Evolutionary conservation across 2,329 filamentous ascomycete genomes (phyloP), one percentile per base, ranked within the genome.

Genomic region (Fusarium sterilihyphosum): DNA sequence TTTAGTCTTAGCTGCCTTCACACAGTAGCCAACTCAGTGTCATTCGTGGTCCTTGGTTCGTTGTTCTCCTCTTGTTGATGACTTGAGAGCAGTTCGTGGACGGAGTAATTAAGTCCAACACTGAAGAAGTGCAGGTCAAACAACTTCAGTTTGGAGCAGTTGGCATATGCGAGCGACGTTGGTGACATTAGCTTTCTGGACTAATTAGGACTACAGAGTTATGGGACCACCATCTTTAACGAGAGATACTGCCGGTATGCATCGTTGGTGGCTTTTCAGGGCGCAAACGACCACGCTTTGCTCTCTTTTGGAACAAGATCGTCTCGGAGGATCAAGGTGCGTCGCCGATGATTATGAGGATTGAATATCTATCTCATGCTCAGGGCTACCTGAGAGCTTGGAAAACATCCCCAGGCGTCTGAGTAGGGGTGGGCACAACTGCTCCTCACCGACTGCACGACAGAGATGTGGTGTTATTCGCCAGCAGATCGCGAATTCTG

Each of bases 201-300:
- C 35, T 37, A 50, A 69, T 71, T 46, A 38, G 56, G 43, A 49
- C 35, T 43, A 35, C 41, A 50, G 52, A 65, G 65, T 33, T 44
- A 53, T 47, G 20, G 33, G 63, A 62, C 20, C 35, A 57, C 62
- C 59, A 43, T 46, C 31, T 53, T 61, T 33, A 29, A 50, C 65
- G 61, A 41, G 40, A 54, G 64, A 61, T 61, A 61, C 20, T 35
- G 33, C 41, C 13, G 33, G 50, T 26, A 37, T 37, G 33, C 43
- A 38, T 70, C 14, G 57, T 70, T 70, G 68, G 72, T 70, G 67
- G 56, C 35, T 71, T 56, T 40, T 46, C 54, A 53, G 40, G 61
- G 24, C 29, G 41, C 44, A 57, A 50, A 59, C 59, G 64, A 47
- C 44, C 41, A 35, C 43, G 24, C 38, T 62, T 60, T 62, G 37